These are phyloP conservation scores for Leccinum boreale DNA, from an alignment of 768 basidiomycete species.

Conservation along the genomic window DNA sequence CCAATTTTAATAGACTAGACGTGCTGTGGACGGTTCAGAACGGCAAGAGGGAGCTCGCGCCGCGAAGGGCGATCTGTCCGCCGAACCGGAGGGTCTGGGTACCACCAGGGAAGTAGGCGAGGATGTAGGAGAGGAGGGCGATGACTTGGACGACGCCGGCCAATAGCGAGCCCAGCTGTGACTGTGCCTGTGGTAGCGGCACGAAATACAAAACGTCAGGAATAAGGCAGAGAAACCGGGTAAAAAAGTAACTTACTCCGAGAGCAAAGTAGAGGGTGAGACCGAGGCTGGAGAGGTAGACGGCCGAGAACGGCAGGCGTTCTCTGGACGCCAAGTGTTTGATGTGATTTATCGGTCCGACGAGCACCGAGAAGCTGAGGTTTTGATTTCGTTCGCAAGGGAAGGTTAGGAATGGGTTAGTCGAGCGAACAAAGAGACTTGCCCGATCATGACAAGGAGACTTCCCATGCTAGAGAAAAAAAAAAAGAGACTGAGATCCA, in stretches of 20 bases:
- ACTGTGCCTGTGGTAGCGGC: slow-evolving; percentile 53
- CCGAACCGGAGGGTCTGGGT: slow-evolving; percentile 78
- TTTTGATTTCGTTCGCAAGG: too few species aligned
- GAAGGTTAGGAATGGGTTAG: not conserved
- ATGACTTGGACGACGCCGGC: slow-evolving; percentile 81
- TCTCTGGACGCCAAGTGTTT: slow-evolving; percentile 85
- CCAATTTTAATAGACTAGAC: not conserved
- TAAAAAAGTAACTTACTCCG: slow-evolving; percentile 46
- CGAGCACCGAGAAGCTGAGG: slow-evolving; percentile 72
- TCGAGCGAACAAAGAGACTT: slow-evolving; percentile 22
- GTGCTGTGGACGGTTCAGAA: slow-evolving; percentile 40
- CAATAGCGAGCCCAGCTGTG: slow-evolving; percentile 83
- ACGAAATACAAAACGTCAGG: not conserved
- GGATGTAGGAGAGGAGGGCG: slow-evolving; percentile 82
- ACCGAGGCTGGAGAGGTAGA: slow-evolving; percentile 81
- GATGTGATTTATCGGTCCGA: slow-evolving; percentile 88
- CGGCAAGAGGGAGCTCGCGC: slow-evolving; percentile 80
- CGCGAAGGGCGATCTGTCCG: slow-evolving; percentile 74
- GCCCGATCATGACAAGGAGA: slow-evolving; percentile 96
- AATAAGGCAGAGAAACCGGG: not conserved
- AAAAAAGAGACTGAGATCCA: not conserved
- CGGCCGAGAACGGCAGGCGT: slow-evolving; percentile 75
- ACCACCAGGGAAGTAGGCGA: slow-evolving; percentile 95
- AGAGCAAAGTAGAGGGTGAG: slow-evolving; percentile 92
- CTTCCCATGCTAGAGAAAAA: slow-evolving; percentile 64